A percentile compares a stretch with the other conserved stretches of the same genome.
Evolutionary conservation across 768 basidiomycete genomes (phyloP).

Genomic region (Leccinellum luteum): DNA sequence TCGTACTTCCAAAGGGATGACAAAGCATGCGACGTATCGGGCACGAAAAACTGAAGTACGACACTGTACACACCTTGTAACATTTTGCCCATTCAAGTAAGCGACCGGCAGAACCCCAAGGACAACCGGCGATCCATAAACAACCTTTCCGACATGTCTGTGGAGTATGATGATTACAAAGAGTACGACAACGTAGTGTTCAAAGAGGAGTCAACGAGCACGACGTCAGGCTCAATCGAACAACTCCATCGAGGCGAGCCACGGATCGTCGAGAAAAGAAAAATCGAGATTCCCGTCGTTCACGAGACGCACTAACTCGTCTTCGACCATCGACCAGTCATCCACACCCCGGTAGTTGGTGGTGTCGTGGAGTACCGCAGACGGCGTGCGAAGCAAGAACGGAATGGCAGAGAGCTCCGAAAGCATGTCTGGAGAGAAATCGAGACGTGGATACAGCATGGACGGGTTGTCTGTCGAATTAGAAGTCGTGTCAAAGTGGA

Average conservation of each 20-base stretch:
- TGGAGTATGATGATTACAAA: not conserved
- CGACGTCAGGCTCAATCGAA: conserved; percentile 4
- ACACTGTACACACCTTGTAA: not conserved
- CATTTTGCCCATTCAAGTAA: no score
- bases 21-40: not conserved
- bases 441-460: conserved; percentile 6
- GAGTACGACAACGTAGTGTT: not conserved
- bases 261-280: conserved; percentile 24
- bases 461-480: not conserved
- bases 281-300: conserved; percentile 24
- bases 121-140: not conserved
- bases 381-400: conserved; percentile 28
- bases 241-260: conserved; percentile 15
- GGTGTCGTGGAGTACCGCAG: not conserved
- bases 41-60: not conserved
- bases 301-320: conserved; percentile 19
- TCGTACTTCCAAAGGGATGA: not conserved
- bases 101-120: no score
- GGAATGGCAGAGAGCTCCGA: conserved; percentile 32
- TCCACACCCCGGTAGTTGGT: not conserved
- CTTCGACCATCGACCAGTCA: conserved; percentile 21
- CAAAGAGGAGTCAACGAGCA: not conserved
- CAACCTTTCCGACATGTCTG: not conserved
- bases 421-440: conserved; percentile 9
- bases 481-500: not conserved